Conservation (phyloP, 257 asterid genomes). For the Solanum pinnatisectum region DNA sequence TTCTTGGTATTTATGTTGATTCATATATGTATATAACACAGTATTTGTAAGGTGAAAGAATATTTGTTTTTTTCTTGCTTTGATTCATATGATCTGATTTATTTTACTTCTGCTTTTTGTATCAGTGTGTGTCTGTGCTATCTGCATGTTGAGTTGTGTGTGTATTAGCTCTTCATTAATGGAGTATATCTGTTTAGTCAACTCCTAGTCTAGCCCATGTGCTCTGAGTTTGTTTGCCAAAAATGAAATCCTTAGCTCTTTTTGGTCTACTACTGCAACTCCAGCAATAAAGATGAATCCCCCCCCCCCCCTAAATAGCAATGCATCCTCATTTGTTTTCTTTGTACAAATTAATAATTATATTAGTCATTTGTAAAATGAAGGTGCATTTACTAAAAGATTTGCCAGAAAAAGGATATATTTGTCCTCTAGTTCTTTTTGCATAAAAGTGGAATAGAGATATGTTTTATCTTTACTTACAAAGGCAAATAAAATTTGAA, state of each 20-base stretch:
- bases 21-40: neutral
- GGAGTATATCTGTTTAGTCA: neutral
- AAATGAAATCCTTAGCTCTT: neutral
- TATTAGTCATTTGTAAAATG: neutral
- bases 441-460: neutral
- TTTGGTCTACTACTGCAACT: neutral
- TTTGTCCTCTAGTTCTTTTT: neutral
- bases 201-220: neutral
- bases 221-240: neutral
- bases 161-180: neutral
- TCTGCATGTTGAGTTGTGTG: neutral
- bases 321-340: too few relatives aligned
- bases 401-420: neutral
- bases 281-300: neutral
- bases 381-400: neutral
- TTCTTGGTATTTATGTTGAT: neutral
- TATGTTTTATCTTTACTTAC: neutral
- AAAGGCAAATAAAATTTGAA: neutral
- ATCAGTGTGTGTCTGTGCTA: neutral
- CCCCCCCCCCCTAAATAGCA: neutral
- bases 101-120: neutral
- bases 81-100: neutral
- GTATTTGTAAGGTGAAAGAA: neutral
- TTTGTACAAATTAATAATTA: too few relatives aligned
- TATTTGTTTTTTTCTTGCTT: neutral